A percentile compares a stretch with the other conserved stretches of the same genome.
phyloP scores from a whole-genome alignment of 176 grass and related monocot genomes.

The Carex myosuroides region DNA sequence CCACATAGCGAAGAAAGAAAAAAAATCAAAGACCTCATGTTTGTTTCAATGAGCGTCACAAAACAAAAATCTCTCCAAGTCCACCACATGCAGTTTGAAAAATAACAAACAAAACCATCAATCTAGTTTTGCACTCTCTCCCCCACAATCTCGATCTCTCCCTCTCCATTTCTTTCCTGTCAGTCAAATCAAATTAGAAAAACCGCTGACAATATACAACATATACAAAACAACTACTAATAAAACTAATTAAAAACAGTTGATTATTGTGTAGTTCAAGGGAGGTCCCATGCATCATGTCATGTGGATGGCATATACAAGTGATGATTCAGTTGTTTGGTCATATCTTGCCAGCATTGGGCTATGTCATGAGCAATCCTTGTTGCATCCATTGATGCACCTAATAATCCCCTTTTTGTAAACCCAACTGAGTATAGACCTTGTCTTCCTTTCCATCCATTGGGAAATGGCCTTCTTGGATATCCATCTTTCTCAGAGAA shows the following conservation, averaged over 20 bases:
- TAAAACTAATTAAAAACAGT: conserved; percentile 32
- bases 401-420: conserved; percentile 54
- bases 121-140: conserved; percentile 10
- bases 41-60: not conserved
- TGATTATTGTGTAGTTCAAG: conserved; percentile 28
- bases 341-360: conserved; percentile 20
- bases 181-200: conserved; percentile 35
- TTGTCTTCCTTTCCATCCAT: conserved; percentile 70
- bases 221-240: conserved; percentile 27
- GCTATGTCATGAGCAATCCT: conserved; percentile 53
- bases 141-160: conserved; percentile 3
- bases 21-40: conserved; percentile 5
- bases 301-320: not conserved
- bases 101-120: conserved; percentile 28
- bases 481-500: conserved; percentile 81
- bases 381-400: conserved; percentile 56
- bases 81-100: conserved; percentile 13
- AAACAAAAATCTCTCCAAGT: conserved; percentile 13
- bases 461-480: conserved; percentile 49
- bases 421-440: conserved; percentile 81
- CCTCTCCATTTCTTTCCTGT: conserved; percentile 6
- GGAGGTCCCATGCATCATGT: not conserved
- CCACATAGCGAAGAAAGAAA: conserved; percentile 18
- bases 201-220: conserved; percentile 10
- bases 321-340: not conserved